Base-by-base conservation (phyloP, 1,139 yeast species). In the Geotrichum siamense region DNA sequence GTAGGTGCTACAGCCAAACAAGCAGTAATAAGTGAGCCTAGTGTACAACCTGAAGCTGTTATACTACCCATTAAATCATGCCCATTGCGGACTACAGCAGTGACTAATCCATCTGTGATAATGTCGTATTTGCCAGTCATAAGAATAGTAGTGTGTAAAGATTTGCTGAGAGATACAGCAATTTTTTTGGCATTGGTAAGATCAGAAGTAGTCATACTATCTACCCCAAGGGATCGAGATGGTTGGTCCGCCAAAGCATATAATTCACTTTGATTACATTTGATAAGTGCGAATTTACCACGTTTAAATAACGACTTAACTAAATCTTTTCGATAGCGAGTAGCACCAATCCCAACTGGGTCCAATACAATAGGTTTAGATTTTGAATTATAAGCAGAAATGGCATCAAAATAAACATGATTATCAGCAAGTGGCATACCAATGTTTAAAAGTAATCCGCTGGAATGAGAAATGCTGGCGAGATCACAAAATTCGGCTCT, bases 261-360 rank as follows among this genome's bases (percentile, higher is more conserved):
- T 12, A 89, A 82, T 56, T 89, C 97, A n/a, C 93, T 87, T 10
- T 77, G 74, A 57, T 89, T 89, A 1, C 96, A 96, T 61, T 89
- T 86, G 52, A 87, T 79, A 15, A 86, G 87, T 1, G 82, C 65
- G 45, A 76, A 71, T 39, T 76, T 75, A 1, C 87, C 89, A 13
- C 56, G 47, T 38, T 78, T 71, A 32, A 87, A 61, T 9, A 86
- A 55, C 1, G 60, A 57, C 28, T 68, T 62, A 43, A 79, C 72
- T 23, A 78, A 68, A 2, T 62, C 58, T 29, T 69, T 65, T 48
- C 97, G 68, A 8, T 77, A 74, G 2, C 57, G 51, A 0, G 95
- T 73, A 0, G 96, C 96, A 23, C 95, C 95, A 34, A 82, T 86
- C 0, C 91, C 97, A 12, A 89, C 96, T 0, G 96, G 97, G 58